Evolutionary conservation across 305 asterid genomes (phyloP).

Genomic region (Plantago coronopus): DNA sequence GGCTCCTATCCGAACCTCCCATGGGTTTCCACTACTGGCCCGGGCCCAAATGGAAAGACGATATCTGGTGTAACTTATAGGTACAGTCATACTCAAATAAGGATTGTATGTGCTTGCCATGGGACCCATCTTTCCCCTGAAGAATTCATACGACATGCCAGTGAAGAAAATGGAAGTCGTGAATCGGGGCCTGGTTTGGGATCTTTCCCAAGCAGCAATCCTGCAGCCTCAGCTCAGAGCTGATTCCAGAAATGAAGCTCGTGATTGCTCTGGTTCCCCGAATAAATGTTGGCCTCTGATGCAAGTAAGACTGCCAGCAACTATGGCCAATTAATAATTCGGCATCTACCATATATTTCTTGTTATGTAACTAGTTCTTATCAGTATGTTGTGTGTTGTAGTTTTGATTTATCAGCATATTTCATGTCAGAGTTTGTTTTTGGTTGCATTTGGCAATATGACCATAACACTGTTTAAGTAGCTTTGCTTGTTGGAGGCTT

Average conservation of each 20-base stretch:
- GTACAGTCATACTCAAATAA: slow-evolving; percentile 79
- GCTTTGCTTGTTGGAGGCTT: background rate
- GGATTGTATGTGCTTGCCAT: slow-evolving; percentile 91
- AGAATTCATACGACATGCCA: slow-evolving; percentile 76
- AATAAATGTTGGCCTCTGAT: slow-evolving; percentile 22
- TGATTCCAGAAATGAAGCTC: slow-evolving; percentile 35
- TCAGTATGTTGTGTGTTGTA: slow-evolving; percentile 1
- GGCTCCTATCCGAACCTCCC: slow-evolving; percentile 88
- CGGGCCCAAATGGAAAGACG: slow-evolving; percentile 81
- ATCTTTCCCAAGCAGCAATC: slow-evolving; percentile 51
- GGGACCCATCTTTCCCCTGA: slow-evolving; percentile 91
- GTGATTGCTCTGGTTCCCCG: background rate
- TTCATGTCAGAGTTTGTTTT: slow-evolving; percentile 9
- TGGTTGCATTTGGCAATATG: background rate
- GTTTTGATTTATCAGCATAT: slow-evolving; percentile 7
- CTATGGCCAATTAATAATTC: slow-evolving; percentile 6
- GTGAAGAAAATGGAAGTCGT: slow-evolving; percentile 44
- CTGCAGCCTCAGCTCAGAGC: slow-evolving; percentile 74
- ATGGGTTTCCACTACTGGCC: slow-evolving; percentile 87
- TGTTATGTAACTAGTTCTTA: slow-evolving; percentile 5
- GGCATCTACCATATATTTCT: slow-evolving; percentile 14
- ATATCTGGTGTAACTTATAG: slow-evolving; percentile 94
- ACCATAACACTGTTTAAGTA: background rate
- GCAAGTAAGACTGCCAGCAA: slow-evolving; percentile 14
- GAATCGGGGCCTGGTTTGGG: slow-evolving; percentile 47